A percentile compares a stretch with the other conserved stretches of the same genome.
Conservation (phyloP, 352 stramenopile genomes). For the Phytophthora rubi region DNA sequence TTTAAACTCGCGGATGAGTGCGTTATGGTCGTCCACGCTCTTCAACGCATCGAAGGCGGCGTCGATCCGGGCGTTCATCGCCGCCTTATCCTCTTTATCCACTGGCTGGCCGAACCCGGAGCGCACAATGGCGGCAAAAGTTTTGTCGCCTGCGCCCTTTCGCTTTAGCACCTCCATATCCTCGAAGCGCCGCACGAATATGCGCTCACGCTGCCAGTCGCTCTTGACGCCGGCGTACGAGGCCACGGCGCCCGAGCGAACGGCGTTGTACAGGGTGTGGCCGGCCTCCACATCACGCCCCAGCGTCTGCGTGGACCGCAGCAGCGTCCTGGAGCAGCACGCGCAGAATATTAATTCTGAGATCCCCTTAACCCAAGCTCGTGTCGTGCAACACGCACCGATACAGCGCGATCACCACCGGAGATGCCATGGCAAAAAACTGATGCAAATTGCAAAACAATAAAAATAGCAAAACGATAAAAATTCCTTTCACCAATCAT, state of each 20-base stretch:
- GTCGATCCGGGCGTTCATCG: constrained; percentile 57
- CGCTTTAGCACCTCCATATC: constrained; percentile 52
- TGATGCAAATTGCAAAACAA: neutral
- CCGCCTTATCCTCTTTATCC: constrained; percentile 28
- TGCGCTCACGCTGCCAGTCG: constrained; percentile 79
- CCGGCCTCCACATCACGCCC: constrained; percentile 55
- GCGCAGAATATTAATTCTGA: constrained; percentile 20
- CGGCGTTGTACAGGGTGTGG: constrained; percentile 61
- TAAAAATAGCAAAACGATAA: neutral
- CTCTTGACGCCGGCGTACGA: constrained; percentile 70
- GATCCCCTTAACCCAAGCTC: neutral
- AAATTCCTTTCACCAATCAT: constrained; percentile 9
- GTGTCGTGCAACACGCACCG: constrained; percentile 18
- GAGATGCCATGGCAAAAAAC: constrained; percentile 19
- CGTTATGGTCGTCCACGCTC: constrained; percentile 76
- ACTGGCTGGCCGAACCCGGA: constrained; percentile 57
- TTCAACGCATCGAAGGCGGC: constrained; percentile 64
- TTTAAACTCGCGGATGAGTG: constrained; percentile 54
- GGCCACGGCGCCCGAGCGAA: constrained; percentile 68
- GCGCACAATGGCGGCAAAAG: constrained; percentile 54
- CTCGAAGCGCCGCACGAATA: constrained; percentile 58
- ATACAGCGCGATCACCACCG: constrained; percentile 42
- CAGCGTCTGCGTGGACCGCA: constrained; percentile 64
- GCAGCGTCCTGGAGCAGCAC: constrained; percentile 41
- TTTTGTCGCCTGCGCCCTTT: constrained; percentile 26